Evolutionary conservation across 2,329 filamentous ascomycete genomes (phyloP).

Genomic region (Fusarium tuaranense): DNA sequence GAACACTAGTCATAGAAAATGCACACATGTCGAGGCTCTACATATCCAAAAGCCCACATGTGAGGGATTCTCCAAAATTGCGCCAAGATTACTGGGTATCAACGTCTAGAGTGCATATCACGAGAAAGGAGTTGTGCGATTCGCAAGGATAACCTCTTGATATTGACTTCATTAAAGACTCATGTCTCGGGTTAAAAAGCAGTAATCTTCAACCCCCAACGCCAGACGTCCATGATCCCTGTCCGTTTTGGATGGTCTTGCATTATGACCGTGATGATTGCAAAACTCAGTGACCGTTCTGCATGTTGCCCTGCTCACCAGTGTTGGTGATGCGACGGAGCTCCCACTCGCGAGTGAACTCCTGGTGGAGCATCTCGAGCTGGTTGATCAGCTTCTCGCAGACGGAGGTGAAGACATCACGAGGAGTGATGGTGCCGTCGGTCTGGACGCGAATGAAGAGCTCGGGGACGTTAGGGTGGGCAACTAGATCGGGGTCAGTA

Average conservation of each 20-base stretch:
- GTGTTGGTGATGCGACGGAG: conserved; percentile 85
- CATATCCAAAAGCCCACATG: not conserved
- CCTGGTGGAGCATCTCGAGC: conserved; percentile 81
- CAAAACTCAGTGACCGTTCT: conserved; percentile 49
- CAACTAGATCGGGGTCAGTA: conserved; percentile 51
- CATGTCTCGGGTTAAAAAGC: conserved; percentile 33
- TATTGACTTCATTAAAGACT: conserved; percentile 33
- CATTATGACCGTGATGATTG: conserved; percentile 10
- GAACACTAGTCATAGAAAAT: conserved; percentile 20
- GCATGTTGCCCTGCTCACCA: conserved; percentile 65
- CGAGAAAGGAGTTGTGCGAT: conserved; percentile 11
- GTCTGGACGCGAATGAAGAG: conserved; percentile 87
- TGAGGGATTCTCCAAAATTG: not conserved
- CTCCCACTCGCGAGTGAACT: conserved; percentile 94
- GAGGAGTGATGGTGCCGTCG: conserved; percentile 88
- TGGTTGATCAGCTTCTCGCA: conserved; percentile 87
- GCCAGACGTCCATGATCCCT: conserved; percentile 40
- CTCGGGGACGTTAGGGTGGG: conserved; percentile 71
- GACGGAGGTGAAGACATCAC: conserved; percentile 84
- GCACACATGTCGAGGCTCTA: conserved; percentile 7
- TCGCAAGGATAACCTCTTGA: conserved; percentile 25
- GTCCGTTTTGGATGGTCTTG: conserved; percentile 25
- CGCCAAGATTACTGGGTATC: not conserved
- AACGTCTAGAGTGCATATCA: conserved; percentile 19
- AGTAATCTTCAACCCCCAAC: conserved; percentile 43